phyloP scores from a whole-genome alignment of 2,329 filamentous ascomycete species.

The Trichothecium sympodiale region DNA sequence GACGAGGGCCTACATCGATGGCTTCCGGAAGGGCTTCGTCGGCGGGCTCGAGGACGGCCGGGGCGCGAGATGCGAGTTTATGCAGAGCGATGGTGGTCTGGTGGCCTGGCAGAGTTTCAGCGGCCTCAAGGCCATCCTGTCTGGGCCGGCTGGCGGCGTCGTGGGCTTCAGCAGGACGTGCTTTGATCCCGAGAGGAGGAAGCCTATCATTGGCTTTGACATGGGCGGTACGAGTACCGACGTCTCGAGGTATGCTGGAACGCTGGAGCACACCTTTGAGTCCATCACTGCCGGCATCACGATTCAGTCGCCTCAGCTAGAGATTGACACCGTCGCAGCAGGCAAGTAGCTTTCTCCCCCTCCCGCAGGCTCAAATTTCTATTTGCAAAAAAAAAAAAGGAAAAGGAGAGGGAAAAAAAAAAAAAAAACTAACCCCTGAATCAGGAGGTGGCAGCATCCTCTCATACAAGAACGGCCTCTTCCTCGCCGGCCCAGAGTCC shows the following conservation, averaged over 20 bases:
- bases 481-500: constrained; percentile 82
- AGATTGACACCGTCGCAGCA: constrained; percentile 90
- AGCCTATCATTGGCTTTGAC: constrained; percentile 86
- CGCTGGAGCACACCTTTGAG: constrained; percentile 74
- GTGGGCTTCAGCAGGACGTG: constrained; percentile 87
- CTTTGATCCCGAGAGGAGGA: constrained; percentile 72
- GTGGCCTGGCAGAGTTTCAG: constrained; percentile 72
- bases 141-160: constrained; percentile 81
- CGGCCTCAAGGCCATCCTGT: constrained; percentile 73
- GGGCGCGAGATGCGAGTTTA: constrained; percentile 81
- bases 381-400: too few species aligned
- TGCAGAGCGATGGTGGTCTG: constrained; percentile 74
- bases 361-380: too few species aligned
- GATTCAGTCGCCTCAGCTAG: constrained; percentile 81
- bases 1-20: constrained; percentile 42
- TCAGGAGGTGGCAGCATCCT: constrained; percentile 5
- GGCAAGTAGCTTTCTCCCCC: constrained; percentile 67
- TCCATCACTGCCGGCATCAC: constrained; percentile 90
- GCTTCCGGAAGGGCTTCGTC: constrained; percentile 70
- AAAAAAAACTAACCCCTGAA: neutral
- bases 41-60: constrained; percentile 61
- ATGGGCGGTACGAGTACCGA: constrained; percentile 91
- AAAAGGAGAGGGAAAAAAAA: neutral
- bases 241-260: constrained; percentile 77
- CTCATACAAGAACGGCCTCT: constrained; percentile 57